Percentiles rank a stretch among this genome's conserved stretches.
phyloP scores from a whole-genome alignment of 2,329 filamentous ascomycete genomes.

The Colletotrichum sublineola region DNA sequence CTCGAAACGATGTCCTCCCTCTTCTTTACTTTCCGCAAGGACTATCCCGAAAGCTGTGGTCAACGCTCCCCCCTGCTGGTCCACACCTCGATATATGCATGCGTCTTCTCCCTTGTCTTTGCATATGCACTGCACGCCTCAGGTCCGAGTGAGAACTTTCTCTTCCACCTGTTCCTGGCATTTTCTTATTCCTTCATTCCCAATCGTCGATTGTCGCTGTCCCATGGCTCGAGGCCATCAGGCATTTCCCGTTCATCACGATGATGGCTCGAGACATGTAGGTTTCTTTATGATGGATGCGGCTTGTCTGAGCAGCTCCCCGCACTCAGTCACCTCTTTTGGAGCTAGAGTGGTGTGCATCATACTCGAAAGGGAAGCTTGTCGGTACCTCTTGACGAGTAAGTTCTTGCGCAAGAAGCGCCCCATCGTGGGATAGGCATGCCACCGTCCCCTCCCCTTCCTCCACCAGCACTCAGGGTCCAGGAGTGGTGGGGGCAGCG shows the following conservation, averaged over 20 bases:
- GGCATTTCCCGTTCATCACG: background rate
- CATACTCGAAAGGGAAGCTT: background rate
- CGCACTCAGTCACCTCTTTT: background rate
- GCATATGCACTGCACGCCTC: slow-evolving; percentile 11
- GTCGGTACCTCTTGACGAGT: background rate
- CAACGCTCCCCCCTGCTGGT: background rate
- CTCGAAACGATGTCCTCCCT: background rate
- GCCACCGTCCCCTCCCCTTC: background rate
- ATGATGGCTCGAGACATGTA: background rate
- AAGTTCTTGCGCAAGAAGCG: background rate
- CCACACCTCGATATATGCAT: slow-evolving; percentile 14
- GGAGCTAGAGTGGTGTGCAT: background rate
- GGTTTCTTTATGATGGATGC: background rate
- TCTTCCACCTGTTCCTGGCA: background rate
- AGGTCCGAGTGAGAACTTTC: background rate
- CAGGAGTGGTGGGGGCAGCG: background rate
- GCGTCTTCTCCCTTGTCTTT: background rate
- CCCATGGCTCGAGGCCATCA: background rate
- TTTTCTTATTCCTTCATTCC: background rate
- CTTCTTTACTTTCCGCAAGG: background rate
- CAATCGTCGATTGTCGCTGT: background rate
- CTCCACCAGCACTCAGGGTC: slow-evolving; percentile 1
- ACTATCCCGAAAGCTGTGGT: background rate
- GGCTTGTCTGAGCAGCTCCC: background rate
- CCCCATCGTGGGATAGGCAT: background rate